Evolutionary conservation across 179 eudicot species (phyloP), one percentile per base, ranked within the genome.

Genomic region (Pouteria campechiana): DNA sequence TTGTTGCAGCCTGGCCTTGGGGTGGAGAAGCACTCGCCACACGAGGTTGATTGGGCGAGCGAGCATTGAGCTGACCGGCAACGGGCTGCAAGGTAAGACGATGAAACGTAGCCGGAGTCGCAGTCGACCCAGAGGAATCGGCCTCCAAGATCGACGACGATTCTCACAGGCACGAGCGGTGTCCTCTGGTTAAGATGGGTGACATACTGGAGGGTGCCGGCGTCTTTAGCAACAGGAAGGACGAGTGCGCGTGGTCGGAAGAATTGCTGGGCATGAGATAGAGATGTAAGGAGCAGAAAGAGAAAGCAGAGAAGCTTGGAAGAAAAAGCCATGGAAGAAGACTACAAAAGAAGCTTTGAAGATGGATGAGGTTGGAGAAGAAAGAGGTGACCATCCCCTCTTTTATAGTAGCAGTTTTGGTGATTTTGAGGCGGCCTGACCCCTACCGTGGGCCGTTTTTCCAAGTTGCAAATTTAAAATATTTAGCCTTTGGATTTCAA

Each of bases 171-270:
- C 24, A 46, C 54, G 1, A 37, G 32, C 28, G 60, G 52, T 0
- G 60, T 55, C 21, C 61, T 38, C 11, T 55, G 61, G 32, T 22
- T 33, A 37, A 55, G 14, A 9, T 29, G 13, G 40, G 54, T 55
- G 32, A 38, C 10, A 20, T 55, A 55, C 16, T 55, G 61, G 14
- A 37, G 53, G 16, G 53, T 46, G 9, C 17, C 2, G 1, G 32
- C 14, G 22, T 55, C 61, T 27, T 55, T 55, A 3, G 20, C 13
- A 19, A 55, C 61, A 0, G 40, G 46, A 25, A 55, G 51, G 14
- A 37, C 32, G 7, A 55, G 38, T 0, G 41, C 46, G 2, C 3
- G 5, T 0, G 51, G 39, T 35, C 39, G 28, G 5, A 22, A 24
- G 11, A 32, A 14, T 11, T 27, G 20, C 4, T 6, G 1, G 8